phyloP scores from a whole-genome alignment of 2,329 filamentous ascomycete species.

The Penicillium brasilianum region DNA sequence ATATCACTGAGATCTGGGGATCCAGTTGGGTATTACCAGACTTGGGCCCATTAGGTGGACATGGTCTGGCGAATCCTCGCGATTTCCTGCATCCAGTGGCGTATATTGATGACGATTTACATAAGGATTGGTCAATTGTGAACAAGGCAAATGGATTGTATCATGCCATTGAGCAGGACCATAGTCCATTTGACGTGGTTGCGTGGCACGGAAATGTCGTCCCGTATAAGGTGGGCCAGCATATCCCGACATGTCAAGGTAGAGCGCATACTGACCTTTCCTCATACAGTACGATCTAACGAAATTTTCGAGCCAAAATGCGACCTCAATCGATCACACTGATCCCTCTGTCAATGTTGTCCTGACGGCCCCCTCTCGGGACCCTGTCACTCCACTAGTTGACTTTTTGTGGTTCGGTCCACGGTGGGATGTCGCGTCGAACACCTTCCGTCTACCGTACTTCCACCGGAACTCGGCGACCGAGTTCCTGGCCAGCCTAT shows the following conservation, averaged over 20 bases:
- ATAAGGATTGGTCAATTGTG: conserved; percentile 59
- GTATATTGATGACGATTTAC: conserved; percentile 57
- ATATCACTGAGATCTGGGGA: conserved; percentile 67
- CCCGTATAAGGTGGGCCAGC: conserved; percentile 53
- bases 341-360: conserved; percentile 72
- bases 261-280: not conserved
- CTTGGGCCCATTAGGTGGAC: conserved; percentile 67
- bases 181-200: conserved; percentile 70
- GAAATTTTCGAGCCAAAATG: conserved; percentile 63
- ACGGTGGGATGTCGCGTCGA: conserved; percentile 70
- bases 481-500: conserved; percentile 47
- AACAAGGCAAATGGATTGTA: conserved; percentile 65
- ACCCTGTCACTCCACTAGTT: conserved; percentile 64
- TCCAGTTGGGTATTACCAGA: conserved; percentile 67
- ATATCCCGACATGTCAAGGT: not conserved
- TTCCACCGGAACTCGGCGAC: conserved; percentile 73
- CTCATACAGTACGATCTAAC: conserved; percentile 54
- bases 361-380: conserved; percentile 52
- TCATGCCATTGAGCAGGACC: conserved; percentile 62
- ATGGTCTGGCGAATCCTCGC: conserved; percentile 65
- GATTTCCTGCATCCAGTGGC: conserved; percentile 68
- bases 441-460: conserved; percentile 74
- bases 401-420: conserved; percentile 77
- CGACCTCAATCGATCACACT: conserved; percentile 66
- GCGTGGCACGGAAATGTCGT: conserved; percentile 71